These are phyloP conservation scores for Pythium insidiosum DNA, from an alignment of 352 stramenopile species.

Conservation along the genomic window DNA sequence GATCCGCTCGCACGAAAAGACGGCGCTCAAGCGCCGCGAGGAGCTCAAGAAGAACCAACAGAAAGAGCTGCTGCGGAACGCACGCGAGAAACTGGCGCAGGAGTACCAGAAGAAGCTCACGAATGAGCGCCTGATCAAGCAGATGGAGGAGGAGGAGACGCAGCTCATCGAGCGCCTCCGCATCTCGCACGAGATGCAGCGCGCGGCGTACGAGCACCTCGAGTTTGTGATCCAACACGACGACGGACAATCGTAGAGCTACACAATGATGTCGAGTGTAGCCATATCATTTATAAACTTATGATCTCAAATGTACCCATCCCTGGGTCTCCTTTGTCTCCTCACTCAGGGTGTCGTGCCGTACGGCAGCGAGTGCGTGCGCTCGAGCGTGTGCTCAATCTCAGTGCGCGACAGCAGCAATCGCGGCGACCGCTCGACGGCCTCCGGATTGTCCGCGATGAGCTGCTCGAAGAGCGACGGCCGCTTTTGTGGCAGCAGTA, in stretches of 20 bases:
- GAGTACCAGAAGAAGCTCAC: conserved; percentile 44
- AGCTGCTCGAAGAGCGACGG: no score
- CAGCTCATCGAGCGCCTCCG: conserved; percentile 53
- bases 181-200: conserved; percentile 57
- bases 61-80: conserved; percentile 35
- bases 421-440: no score
- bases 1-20: conserved; percentile 44
- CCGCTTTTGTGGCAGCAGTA: no score
- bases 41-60: conserved; percentile 37
- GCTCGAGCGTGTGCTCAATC: no score
- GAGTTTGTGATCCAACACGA: conserved; percentile 52
- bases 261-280: background rate
- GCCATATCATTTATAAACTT: no score
- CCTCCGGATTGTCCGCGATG: no score
- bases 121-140: conserved; percentile 50
- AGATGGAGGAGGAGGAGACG: conserved; percentile 57
- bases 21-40: conserved; percentile 29
- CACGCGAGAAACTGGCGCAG: conserved; percentile 32
- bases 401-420: no score
- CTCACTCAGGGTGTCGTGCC: no score
- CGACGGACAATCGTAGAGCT: background rate
- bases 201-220: conserved; percentile 52
- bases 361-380: no score
- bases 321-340: no score
- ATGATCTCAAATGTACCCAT: no score